Conservation (phyloP, 2,329 filamentous ascomycete species). For the Fusarium marasasianum region DNA sequence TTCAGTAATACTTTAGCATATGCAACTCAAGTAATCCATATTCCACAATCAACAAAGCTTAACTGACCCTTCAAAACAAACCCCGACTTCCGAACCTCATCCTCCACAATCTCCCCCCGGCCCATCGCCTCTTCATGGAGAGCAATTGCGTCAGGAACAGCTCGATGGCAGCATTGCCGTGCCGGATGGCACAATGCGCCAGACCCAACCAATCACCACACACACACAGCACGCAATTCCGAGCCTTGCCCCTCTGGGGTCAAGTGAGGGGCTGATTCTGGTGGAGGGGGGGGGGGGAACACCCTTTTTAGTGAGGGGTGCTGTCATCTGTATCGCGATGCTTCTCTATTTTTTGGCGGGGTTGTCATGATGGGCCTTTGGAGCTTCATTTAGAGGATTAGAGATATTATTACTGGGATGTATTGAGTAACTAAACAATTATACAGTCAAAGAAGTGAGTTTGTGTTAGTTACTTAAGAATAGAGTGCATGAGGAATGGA, state of each 20-base stretch:
- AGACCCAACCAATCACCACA: conserved; percentile 24
- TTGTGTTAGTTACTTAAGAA: too few relatives aligned
- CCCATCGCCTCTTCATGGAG: conserved; percentile 24
- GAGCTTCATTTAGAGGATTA: neutral
- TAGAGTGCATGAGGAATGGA: neutral
- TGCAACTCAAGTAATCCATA: accelerated
- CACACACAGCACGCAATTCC: conserved; percentile 40
- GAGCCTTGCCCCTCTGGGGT: conserved; percentile 38
- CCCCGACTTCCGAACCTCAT: conserved; percentile 29
- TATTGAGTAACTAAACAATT: neutral
- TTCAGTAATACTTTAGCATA: too few relatives aligned
- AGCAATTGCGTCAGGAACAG: conserved; percentile 41
- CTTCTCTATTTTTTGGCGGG: conserved; percentile 16
- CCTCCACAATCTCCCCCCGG: conserved; percentile 14
- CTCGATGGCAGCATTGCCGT: conserved; percentile 41
- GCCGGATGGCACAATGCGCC: conserved; percentile 38
- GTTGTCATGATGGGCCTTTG: conserved; percentile 15
- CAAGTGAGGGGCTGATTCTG: conserved; percentile 38
- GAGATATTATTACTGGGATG: neutral
- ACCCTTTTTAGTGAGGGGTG: conserved; percentile 12
- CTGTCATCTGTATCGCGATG: neutral
- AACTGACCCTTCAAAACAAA: neutral
- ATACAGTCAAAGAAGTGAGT: accelerated
- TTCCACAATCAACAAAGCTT: neutral
- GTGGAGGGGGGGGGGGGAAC: conserved; percentile 10